Conservation (phyloP, 805 yeast species). For the Starmerella vaccinii region DNA sequence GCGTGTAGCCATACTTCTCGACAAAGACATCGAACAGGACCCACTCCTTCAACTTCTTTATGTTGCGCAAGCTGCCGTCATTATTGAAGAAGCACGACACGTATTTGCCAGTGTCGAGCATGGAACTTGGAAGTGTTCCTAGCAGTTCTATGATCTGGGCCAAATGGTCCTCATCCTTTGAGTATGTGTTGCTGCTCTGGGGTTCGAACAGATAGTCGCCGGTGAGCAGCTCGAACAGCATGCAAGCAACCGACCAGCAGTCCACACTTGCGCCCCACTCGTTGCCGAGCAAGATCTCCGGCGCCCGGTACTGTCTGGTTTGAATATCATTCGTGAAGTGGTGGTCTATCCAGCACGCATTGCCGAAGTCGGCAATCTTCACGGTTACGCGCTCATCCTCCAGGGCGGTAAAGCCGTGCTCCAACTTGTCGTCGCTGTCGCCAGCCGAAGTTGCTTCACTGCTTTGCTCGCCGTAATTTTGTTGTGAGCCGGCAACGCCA, state of each 20-base stretch:
- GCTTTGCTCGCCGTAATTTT: too few species aligned
- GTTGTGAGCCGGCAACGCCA: too few species aligned
- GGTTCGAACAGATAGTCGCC: slow-evolving; percentile 96
- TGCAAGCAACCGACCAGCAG: slow-evolving; percentile 91
- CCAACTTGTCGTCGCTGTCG: not conserved
- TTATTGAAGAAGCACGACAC: slow-evolving; percentile 52
- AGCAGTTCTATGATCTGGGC: slow-evolving; percentile 86
- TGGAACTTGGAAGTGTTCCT: slow-evolving; percentile 55
- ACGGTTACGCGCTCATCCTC: slow-evolving; percentile 48
- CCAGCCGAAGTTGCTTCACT: too few species aligned
- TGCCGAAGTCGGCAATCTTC: slow-evolving; percentile 88
- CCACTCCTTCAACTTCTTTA: slow-evolving; percentile 81
- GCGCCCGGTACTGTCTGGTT: slow-evolving; percentile 86
- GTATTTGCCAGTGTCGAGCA: slow-evolving; percentile 48
- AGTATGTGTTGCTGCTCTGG: slow-evolving; percentile 43
- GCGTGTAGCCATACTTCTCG: slow-evolving; percentile 73
- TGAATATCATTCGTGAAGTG: slow-evolving; percentile 86
- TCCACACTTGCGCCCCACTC: slow-evolving; percentile 94
- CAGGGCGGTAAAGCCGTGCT: slow-evolving; percentile 18
- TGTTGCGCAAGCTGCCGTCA: slow-evolving; percentile 63
- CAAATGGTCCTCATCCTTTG: slow-evolving; percentile 90
- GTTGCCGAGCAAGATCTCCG: slow-evolving; percentile 71
- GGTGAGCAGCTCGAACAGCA: slow-evolving; percentile 79
- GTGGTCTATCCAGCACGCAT: slow-evolving; percentile 70
- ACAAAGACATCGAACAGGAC: slow-evolving; percentile 65